Percentiles rank a stretch among this genome's conserved stretches.
phyloP scores from a whole-genome alignment of 495 filamentous ascomycete genomes.

The Podospora australis region DNA sequence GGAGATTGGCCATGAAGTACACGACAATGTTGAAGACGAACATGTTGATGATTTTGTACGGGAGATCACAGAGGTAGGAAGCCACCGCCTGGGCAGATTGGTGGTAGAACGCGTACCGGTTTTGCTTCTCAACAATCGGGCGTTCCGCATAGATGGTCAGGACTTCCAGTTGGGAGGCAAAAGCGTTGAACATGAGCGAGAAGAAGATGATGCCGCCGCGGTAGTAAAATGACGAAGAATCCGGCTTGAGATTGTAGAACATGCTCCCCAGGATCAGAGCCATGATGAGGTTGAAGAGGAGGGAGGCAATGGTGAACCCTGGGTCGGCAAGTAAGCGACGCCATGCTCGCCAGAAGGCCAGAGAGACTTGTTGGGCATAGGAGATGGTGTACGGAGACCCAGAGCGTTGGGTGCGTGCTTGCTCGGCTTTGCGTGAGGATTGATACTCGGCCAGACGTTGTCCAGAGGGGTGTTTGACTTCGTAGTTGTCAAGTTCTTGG shows the following conservation, averaged over 20 bases:
- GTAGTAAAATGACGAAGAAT: slow-evolving; percentile 37
- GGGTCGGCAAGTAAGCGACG: background rate
- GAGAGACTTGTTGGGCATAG: background rate
- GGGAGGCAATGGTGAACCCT: background rate
- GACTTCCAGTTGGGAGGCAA: slow-evolving; percentile 52
- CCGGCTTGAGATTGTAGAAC: slow-evolving; percentile 39
- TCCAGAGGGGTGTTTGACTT: slow-evolving; percentile 32
- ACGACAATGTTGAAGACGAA: slow-evolving; percentile 48
- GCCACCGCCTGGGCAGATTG: slow-evolving; percentile 54
- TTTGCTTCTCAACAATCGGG: slow-evolving; percentile 59
- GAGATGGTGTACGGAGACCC: background rate
- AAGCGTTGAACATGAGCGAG: slow-evolving; percentile 47
- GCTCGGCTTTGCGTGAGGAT: background rate
- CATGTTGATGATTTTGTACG: slow-evolving; percentile 43
- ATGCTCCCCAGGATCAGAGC: slow-evolving; percentile 38
- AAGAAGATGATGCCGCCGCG: slow-evolving; percentile 51
- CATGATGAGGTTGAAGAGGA: slow-evolving; percentile 33
- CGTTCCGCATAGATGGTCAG: slow-evolving; percentile 54
- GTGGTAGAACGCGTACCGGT: slow-evolving; percentile 56
- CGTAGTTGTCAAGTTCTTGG: slow-evolving; percentile 48
- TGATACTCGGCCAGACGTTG: background rate
- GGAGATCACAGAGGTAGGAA: slow-evolving; percentile 52
- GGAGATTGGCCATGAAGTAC: slow-evolving; percentile 52
- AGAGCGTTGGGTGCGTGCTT: background rate
- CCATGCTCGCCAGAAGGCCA: background rate